Base-by-base conservation (phyloP, 2,329 filamentous ascomycete genomes). In the Aspergillus sp. region DNA sequence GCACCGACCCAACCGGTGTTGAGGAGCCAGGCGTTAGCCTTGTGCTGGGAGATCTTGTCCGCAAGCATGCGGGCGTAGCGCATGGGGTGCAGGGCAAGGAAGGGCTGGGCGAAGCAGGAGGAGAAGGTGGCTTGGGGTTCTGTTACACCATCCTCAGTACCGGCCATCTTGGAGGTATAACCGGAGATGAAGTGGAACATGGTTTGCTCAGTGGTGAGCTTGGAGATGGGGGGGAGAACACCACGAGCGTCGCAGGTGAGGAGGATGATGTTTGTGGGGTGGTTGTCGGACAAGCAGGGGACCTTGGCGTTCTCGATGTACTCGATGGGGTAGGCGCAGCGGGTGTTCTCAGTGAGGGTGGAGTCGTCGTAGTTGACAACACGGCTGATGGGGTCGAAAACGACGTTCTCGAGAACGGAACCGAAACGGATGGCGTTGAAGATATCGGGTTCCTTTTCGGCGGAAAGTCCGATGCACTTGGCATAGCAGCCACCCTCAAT, bases 181-280 rank as follows among this genome's bases (percentile, higher is more conserved):
- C 95, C 95, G 17, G 91, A 96, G 80, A 99, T 99, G 87, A 99
- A 99, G 85, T 99, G 95, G 89, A 98, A 99, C 93, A 99, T 98
- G 77, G 92, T 96, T 82, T 98, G 95, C 71, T 91, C 87, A 64
- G 89, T 86, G 83, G 90, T 87, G 75, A 99, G 89, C 85, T 98
- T 98, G 71, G 92, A 97, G 80, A 99, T 98, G 49, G 95, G 95
- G 57, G 95, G 95, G 56, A 99, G 87, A 50, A 99, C 95, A 82
- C 95, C 95, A 67, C 95, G 91, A 60, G 95, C 95, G 72, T 99
- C 95, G 82, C 95, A 99, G 62, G 95, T 99, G 69, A 99, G 88
- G 68, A 99, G 89, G 74, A 99, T 90, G 79, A 99, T 98, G 87
- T 99, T 99, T 78, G 84, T 89, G 68, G 95, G 95, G 83, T 97